Percentiles rank a stretch among this genome's conserved stretches.
Evolutionary conservation across 1,284 basidiomycete species (phyloP).

Genomic region (Melanopsichium pennsylvanicum): DNA sequence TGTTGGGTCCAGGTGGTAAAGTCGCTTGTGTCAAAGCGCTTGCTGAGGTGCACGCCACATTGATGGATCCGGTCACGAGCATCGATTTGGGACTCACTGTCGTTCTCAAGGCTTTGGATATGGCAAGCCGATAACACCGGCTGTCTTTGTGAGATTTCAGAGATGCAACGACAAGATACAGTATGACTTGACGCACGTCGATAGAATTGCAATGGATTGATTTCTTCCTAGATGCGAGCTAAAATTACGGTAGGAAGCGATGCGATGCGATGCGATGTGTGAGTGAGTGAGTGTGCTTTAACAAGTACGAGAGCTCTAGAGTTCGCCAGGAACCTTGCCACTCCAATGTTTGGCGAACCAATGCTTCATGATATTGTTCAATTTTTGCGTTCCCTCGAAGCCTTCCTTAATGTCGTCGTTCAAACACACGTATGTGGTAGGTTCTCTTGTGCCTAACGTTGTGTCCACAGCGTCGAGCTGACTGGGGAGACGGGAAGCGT

Average conservation of each 20-base stretch:
- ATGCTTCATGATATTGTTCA: constrained; percentile 35
- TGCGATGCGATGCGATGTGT: too few species aligned
- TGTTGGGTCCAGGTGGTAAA: constrained; percentile 60
- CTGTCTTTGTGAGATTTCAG: too few species aligned
- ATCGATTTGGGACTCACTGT: constrained; percentile 52
- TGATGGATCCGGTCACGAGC: constrained; percentile 50
- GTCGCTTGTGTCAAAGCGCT: constrained; percentile 58
- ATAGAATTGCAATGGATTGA: too few species aligned
- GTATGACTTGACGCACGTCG: too few species aligned
- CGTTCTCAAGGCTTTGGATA: constrained; percentile 50
- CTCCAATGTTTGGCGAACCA: constrained; percentile 37
- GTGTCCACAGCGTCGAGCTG: constrained; percentile 29
- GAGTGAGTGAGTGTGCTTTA: too few species aligned
- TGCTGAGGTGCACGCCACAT: constrained; percentile 50
- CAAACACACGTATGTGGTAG: constrained; percentile 40
- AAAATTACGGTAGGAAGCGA: too few species aligned
- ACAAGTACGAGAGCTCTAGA: background rate
- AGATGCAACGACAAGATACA: too few species aligned
- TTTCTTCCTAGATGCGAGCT: too few species aligned
- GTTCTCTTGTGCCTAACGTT: background rate
- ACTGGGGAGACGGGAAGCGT: constrained; percentile 14
- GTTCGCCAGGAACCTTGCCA: constrained; percentile 13
- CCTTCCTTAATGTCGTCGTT: constrained; percentile 50
- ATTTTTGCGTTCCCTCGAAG: constrained; percentile 7
- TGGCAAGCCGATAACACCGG: constrained; percentile 49